Base-by-base conservation (phyloP, 2,329 filamentous ascomycete species). In the Nannizziopsis barbatae region DNA sequence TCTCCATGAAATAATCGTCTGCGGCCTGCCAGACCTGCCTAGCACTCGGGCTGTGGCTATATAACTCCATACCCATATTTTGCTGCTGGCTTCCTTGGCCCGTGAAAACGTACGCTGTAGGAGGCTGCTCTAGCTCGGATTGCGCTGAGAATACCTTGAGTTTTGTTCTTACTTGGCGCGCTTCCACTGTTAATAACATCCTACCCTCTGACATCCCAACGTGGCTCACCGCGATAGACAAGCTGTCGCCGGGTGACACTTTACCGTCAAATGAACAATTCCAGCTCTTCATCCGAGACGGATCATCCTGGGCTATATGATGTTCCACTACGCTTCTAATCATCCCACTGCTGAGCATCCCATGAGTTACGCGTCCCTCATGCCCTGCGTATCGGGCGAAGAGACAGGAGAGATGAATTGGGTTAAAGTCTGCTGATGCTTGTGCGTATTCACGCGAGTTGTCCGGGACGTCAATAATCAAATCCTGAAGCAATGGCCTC, bases 111-210 rank as follows among this genome's bases (percentile, higher is more conserved):
- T 52, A 54, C 12, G 42, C 40, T 8, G 46, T 40, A 17, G 92
- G 87, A 6, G 92, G 92, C 65, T 98, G 92, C 70, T 98, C 92
- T 50, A 98, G 87, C 69, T 98, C 92, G 18, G 92, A 92, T 70
- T 96, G 90, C 62, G 86, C 92, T 42, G 94, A 74, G 2, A 98
- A 75, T 10, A 98, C 88, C 75, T 95, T 96, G 58, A 96, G 90
- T 63, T 95, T 90, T 0, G 84, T 93, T 66, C 95, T 90, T 67
- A 86, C 84, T 72, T 95, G 96, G 74, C 79, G 86, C 45, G 87
- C 89, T 70, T 95, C 90, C 44, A 98, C 87, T 74, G 95, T 95
- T 76, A 98, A 92, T 69, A 96, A 95, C 79, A 96, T 98, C 67
- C 92, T 89, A 62, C 92, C 92, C 61, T 86, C 83, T 52, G 96